A percentile compares a stretch with the other conserved stretches of the same genome.
These are phyloP conservation scores for Hypoxylon sp. DNA, from an alignment of 2,329 filamentous ascomycete genomes.

Conservation along the genomic window DNA sequence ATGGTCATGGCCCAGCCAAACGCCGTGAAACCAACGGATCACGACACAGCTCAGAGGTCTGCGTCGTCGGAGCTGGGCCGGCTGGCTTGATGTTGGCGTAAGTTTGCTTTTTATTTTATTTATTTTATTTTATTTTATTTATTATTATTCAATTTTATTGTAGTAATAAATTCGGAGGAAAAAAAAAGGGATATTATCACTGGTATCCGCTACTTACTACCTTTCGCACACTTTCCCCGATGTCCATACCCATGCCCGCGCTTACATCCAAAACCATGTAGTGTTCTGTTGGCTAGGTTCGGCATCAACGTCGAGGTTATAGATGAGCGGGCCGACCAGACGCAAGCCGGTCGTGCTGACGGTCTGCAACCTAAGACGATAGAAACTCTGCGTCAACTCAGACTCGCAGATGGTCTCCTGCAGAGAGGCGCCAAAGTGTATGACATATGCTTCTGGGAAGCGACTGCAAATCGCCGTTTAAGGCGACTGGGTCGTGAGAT, in stretches of 20 bases:
- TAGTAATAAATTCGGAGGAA: slow-evolving; percentile 9
- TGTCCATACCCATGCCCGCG: neutral
- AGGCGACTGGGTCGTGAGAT: slow-evolving; percentile 73
- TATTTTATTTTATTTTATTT: slow-evolving; percentile 36
- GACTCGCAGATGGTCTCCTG: slow-evolving; percentile 76
- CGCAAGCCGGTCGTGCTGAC: slow-evolving; percentile 73
- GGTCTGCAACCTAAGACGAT: slow-evolving; percentile 83
- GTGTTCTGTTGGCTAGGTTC: slow-evolving; percentile 67
- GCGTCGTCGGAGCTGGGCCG: slow-evolving; percentile 68
- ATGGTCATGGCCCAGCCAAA: slow-evolving; percentile 40
- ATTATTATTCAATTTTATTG: slow-evolving; percentile 31
- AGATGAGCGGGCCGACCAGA: slow-evolving; percentile 77
- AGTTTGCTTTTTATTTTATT: slow-evolving; percentile 33
- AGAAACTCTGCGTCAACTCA: slow-evolving; percentile 80
- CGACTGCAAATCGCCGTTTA: slow-evolving; percentile 64
- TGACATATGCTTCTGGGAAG: slow-evolving; percentile 81
- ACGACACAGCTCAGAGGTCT: slow-evolving; percentile 54
- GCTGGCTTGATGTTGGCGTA: slow-evolving; percentile 68
- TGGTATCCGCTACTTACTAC: neutral
- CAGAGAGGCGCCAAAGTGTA: slow-evolving; percentile 77
- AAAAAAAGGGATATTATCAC: neutral
- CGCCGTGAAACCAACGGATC: slow-evolving; percentile 42
- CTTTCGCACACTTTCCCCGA: neutral
- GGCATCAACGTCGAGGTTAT: slow-evolving; percentile 75
- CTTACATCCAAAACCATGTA: slow-evolving; percentile 52